These are phyloP conservation scores for Colletotrichum sp. DNA, from an alignment of 2,329 filamentous ascomycete species.

Conservation along the genomic window DNA sequence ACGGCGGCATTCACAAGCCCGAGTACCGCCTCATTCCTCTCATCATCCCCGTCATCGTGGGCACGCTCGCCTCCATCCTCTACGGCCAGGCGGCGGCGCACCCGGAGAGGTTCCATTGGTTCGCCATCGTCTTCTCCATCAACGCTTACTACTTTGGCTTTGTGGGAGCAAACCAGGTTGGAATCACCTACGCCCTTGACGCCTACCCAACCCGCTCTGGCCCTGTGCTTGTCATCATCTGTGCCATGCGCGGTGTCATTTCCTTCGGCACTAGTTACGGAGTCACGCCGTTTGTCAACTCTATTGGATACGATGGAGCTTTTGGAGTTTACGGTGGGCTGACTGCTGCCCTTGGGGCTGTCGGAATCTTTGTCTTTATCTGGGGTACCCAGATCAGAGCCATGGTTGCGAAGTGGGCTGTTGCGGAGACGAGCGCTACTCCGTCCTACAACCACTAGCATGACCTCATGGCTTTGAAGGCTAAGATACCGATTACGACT, in stretches of 20 bases:
- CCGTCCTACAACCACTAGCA: slow-evolving; percentile 2
- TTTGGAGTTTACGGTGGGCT: slow-evolving; percentile 35
- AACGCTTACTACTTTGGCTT: slow-evolving; percentile 39
- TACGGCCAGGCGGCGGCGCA: slow-evolving; percentile 40
- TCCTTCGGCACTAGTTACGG: slow-evolving; percentile 41
- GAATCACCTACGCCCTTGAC: slow-evolving; percentile 48
- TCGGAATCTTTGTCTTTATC: slow-evolving; percentile 35
- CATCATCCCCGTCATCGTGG: slow-evolving; percentile 40
- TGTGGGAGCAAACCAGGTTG: slow-evolving; percentile 47
- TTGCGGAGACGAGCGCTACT: not conserved
- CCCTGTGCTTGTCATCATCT: slow-evolving; percentile 48
- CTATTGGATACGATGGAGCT: slow-evolving; percentile 35
- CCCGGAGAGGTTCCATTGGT: slow-evolving; percentile 39
- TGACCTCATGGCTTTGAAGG: not conserved
- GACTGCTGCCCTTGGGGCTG: slow-evolving; percentile 30
- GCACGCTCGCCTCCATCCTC: slow-evolving; percentile 39
- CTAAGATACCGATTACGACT: not conserved
- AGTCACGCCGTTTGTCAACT: slow-evolving; percentile 30
- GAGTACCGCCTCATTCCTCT: slow-evolving; percentile 40
- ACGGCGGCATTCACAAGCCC: slow-evolving; percentile 44
- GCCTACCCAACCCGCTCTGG: slow-evolving; percentile 46
- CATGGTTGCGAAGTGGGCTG: not conserved
- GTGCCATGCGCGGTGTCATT: slow-evolving; percentile 49
- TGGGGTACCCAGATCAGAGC: slow-evolving; percentile 34
- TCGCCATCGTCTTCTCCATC: slow-evolving; percentile 31